Percentiles rank a stretch among this genome's conserved stretches.
Evolutionary conservation across 495 filamentous ascomycete genomes (phyloP).

Genomic region (Venustampulla echinocandica): DNA sequence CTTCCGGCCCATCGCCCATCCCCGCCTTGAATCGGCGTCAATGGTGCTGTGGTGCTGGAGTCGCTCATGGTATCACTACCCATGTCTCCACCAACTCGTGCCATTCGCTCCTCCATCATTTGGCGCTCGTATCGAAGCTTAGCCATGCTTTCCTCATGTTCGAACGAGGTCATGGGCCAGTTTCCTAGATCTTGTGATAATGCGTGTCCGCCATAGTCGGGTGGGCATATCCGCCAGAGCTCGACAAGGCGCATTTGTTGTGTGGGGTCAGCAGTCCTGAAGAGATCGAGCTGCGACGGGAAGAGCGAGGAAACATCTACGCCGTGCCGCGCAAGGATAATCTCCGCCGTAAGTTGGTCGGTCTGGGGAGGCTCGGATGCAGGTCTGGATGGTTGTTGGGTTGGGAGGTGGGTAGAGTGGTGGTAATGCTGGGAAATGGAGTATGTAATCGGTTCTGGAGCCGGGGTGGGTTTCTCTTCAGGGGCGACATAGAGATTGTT

Average conservation of each 20-base stretch:
- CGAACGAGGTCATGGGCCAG: constrained; percentile 39
- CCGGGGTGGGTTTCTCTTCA: constrained; percentile 7
- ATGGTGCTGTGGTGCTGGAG: constrained; percentile 21
- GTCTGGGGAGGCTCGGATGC: constrained; percentile 40
- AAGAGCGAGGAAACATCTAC: constrained; percentile 48
- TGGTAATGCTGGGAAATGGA: constrained; percentile 69
- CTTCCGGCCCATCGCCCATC: constrained; percentile 40
- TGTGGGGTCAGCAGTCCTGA: constrained; percentile 47
- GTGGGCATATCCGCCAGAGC: constrained; percentile 57
- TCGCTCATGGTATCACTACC: constrained; percentile 23
- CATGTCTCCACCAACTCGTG: constrained; percentile 20
- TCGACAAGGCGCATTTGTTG: constrained; percentile 54
- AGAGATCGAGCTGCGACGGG: constrained; percentile 49
- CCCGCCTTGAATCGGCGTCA: constrained; percentile 40
- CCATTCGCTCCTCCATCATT: constrained; percentile 21
- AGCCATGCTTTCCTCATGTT: constrained; percentile 41
- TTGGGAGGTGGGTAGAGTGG: constrained; percentile 52
- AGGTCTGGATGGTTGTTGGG: constrained; percentile 29
- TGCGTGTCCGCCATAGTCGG: constrained; percentile 34
- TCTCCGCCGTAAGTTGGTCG: constrained; percentile 35
- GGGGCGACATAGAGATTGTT: constrained; percentile 28
- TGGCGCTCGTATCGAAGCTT: constrained; percentile 44
- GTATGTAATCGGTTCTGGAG: constrained; percentile 42
- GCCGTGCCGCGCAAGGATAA: constrained; percentile 39
- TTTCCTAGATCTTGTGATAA: constrained; percentile 25